Evolutionary conservation across 2,329 filamentous ascomycete genomes (phyloP).

Genomic region (Cadophora sp.): DNA sequence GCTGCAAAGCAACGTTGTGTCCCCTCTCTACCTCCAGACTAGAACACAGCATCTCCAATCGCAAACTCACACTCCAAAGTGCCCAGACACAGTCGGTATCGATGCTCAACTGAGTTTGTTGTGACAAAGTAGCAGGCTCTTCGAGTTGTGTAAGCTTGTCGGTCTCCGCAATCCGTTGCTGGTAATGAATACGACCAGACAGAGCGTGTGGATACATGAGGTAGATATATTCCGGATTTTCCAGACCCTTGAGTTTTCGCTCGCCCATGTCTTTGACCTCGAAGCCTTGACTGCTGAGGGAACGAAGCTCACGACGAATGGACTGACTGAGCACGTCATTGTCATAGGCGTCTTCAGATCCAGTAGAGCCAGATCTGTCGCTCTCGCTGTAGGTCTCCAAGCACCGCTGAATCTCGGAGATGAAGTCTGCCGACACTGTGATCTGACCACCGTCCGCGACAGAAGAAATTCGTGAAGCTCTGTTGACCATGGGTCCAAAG

Average conservation of each 20-base stretch:
- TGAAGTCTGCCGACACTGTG: conserved; percentile 95
- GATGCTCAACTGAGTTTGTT: conserved; percentile 72
- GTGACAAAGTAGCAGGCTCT: conserved; percentile 64
- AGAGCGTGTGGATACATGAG: conserved; percentile 92
- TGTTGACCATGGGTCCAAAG: conserved; percentile 99
- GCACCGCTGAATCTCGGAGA: conserved; percentile 91
- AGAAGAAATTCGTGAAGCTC: conserved; percentile 89
- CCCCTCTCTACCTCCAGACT: conserved; percentile 74
- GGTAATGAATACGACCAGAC: conserved; percentile 77
- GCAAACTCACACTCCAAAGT: conserved; percentile 86
- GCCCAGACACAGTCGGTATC: conserved; percentile 82
- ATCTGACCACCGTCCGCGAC: conserved; percentile 97
- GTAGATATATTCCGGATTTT: conserved; percentile 96
- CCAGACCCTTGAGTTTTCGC: conserved; percentile 92
- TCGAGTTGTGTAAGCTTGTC: conserved; percentile 51
- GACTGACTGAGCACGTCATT: conserved; percentile 77
- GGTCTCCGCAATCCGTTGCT: conserved; percentile 47
- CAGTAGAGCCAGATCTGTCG: conserved; percentile 72
- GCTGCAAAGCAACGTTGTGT: conserved; percentile 64
- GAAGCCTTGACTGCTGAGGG: conserved; percentile 89
- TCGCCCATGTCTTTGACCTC: conserved; percentile 97
- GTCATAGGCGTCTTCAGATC: conserved; percentile 75
- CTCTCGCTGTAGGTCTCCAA: conserved; percentile 88
- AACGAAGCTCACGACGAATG: conserved; percentile 86
- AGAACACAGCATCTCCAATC: conserved; percentile 92